These are phyloP conservation scores for Aspergillus ustus DNA, from an alignment of 2,329 filamentous ascomycete species.

Conservation along the genomic window DNA sequence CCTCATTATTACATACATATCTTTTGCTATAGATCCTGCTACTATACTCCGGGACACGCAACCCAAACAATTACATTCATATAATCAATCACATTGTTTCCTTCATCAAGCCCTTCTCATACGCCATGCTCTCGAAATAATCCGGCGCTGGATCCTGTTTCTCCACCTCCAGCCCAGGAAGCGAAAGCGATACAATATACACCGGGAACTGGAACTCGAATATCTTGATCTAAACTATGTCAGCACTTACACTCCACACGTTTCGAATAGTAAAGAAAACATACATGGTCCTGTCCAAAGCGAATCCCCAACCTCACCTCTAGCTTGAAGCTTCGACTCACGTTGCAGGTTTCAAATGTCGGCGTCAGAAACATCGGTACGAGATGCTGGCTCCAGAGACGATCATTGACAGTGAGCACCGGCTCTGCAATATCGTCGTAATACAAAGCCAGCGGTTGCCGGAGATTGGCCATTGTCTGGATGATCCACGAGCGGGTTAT, in stretches of 20 bases:
- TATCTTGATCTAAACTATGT: conserved; percentile 6
- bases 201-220: conserved; percentile 26
- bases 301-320: conserved; percentile 20
- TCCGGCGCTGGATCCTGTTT: neutral
- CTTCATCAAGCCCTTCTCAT: neutral
- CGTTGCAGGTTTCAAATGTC: conserved; percentile 26
- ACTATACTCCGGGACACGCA: too few relatives aligned
- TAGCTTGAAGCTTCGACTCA: conserved; percentile 22
- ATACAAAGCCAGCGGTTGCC: neutral
- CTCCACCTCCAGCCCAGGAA: neutral
- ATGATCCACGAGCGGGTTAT: conserved; percentile 18
- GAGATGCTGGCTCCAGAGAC: conserved; percentile 9
- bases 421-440: neutral
- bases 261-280: neutral
- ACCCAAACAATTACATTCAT: neutral
- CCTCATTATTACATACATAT: neutral
- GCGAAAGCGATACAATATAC: conserved; percentile 13
- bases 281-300: conserved; percentile 17
- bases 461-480: conserved; percentile 25
- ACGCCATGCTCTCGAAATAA: neutral
- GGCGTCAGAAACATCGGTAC: conserved; percentile 19
- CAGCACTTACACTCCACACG: neutral
- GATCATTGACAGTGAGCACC: neutral
- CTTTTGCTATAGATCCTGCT: neutral
- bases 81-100: neutral